Evolutionary conservation across 2,329 filamentous ascomycete genomes (phyloP), one percentile per base, ranked within the genome.

Genomic region (Calonectria crousiana): DNA sequence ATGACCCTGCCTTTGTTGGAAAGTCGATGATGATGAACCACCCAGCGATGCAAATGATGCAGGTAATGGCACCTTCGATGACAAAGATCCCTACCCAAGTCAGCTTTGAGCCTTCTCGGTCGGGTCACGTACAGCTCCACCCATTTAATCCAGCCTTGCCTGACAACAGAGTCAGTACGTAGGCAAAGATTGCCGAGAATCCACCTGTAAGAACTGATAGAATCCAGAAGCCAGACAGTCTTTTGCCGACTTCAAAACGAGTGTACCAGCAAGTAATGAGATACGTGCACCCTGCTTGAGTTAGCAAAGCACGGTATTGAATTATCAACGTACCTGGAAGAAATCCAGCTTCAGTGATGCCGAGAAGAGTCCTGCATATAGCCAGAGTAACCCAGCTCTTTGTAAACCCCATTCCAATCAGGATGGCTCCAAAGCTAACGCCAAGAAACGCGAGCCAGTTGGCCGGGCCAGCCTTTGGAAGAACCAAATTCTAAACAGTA

Each of bases 291-390:
- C 92, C 9, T 87, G 88, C n/a, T 92, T 86, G 76, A 88, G 90
- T 77, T 94, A 94, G 60, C 92, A 92, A 94, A 77, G 90, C 92
- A 0, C 89, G 91, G 0, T 94, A 85, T 75, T 92, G 87, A 62
- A 82, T 30, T 3, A 47, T 30, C 16, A 2, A 88, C 71, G 84
- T 92, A 88, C 89, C 89, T 1, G 89, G 89, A 75, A 89, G 90
- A 0, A 92, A 84, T 9, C 74, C 71, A 14, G 74, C 75, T 62
- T 78, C 79, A 4, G 77, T 62, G 1, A 75, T 71, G 28, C 79
- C 78, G 1, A 80, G 75, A 9, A 80, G 18, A 9, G 77, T 52
- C 44, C 78, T 69, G 20, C 78, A 47, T 20, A 44, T 38, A 20
- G 56, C 34, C 0, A 74, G 34, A 8, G 47, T 66, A n/a, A 30